phyloP scores from a whole-genome alignment of 495 filamentous ascomycete genomes.

The Lasiosphaeria hispida region DNA sequence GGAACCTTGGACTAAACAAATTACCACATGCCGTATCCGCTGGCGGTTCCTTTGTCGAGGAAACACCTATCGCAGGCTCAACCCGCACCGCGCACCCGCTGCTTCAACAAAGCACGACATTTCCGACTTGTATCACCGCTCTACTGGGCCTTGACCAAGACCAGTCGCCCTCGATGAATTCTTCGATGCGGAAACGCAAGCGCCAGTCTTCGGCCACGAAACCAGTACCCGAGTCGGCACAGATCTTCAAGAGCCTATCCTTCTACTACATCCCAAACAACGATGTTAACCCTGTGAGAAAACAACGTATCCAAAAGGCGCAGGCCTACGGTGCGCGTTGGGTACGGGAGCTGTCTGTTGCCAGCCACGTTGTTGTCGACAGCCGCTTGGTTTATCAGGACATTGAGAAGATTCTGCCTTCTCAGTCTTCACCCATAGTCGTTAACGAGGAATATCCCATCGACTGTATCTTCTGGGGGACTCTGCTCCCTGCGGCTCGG shows the following conservation, averaged over 20 bases:
- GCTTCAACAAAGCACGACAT: constrained; percentile 24
- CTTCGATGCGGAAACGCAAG: constrained; percentile 51
- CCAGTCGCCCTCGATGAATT: constrained; percentile 22
- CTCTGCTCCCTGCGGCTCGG: constrained; percentile 58
- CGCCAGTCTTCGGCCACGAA: constrained; percentile 31
- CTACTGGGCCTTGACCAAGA: neutral
- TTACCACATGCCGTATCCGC: neutral
- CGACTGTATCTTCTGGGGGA: constrained; percentile 67
- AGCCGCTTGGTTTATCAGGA: constrained; percentile 62
- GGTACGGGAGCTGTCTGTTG: constrained; percentile 32
- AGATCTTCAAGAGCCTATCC: constrained; percentile 62
- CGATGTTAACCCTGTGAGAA: constrained; percentile 63
- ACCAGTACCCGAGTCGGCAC: constrained; percentile 54
- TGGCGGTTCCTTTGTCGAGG: constrained; percentile 18
- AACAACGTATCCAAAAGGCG: constrained; percentile 68
- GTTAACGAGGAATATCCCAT: constrained; percentile 79
- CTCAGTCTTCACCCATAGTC: constrained; percentile 45
- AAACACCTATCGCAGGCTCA: constrained; percentile 25
- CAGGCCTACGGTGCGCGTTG: constrained; percentile 69
- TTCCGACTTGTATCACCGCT: constrained; percentile 12
- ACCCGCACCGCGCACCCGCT: constrained; percentile 9
- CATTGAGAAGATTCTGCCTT: constrained; percentile 57
- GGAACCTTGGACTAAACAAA: neutral
- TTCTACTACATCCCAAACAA: constrained; percentile 85
- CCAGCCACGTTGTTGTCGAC: constrained; percentile 81